Base-by-base conservation (phyloP, 768 basidiomycete genomes). In the Podaxis sp. region DNA sequence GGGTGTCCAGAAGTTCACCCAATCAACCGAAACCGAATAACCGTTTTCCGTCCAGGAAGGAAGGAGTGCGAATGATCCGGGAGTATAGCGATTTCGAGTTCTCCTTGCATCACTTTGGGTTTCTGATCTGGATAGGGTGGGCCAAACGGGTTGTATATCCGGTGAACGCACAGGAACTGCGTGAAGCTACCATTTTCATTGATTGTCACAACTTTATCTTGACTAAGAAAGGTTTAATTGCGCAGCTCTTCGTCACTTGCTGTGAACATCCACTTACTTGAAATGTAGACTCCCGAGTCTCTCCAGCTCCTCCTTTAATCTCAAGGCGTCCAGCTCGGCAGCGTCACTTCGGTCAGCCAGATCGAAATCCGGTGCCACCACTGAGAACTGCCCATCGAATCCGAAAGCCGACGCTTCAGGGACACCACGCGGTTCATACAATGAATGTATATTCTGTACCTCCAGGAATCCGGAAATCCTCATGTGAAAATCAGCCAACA, bases 11-110 rank as follows among this genome's bases (percentile, higher is more conserved):
- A 39, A n/a, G 9, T 22, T 75, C 68, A 81, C 55, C 84, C 83
- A 17, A 84, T 71, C 65, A 87, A 75, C 15, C 78, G 75, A 72
- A 85, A 84, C 44, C 81, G 79, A 63, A 87, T 73, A 65, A 85
- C 76, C 8, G 79, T 83, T 57, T 81, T 78, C 72, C 82, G 79
- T 44, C 87, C 87, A n/a, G 80, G 75, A 66, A 87, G 78, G 64
- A 80, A 74, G 6, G 44, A 67, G 69, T 88, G 87, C 5, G 85
- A 80, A 19, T 77, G 75, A 65, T 88, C 86, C 7, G 82, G 79
- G 13, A 86, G 68, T 30, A 84, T 73, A 11, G 78, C 76, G 24
- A 86, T 74, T 67, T 87, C 84, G 40, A 87, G 69, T 69, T 87
- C 84, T n/a, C 84, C 86, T 24, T 76, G 72, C 76, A 87, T 80